Conservation (phyloP, 2,329 filamentous ascomycete genomes). For the Diaporthe sp. region DNA sequence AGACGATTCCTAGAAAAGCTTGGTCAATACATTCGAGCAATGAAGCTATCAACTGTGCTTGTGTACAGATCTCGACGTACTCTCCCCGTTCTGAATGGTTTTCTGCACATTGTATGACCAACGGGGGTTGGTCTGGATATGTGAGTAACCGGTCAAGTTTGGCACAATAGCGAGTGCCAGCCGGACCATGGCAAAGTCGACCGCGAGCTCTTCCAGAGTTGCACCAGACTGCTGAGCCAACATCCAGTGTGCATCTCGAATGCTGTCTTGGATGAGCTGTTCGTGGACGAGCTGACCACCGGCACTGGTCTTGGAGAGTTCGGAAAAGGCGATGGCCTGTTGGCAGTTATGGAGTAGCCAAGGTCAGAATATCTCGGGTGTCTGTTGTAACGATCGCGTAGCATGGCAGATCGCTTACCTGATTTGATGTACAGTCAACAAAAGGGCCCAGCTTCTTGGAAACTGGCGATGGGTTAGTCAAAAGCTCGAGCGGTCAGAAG, state of each 20-base stretch:
- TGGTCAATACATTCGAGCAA: neutral
- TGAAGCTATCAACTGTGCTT: neutral
- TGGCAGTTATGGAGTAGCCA: neutral
- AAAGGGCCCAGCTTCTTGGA: slow-evolving; percentile 62
- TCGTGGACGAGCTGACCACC: slow-evolving; percentile 55
- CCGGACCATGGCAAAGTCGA: slow-evolving; percentile 71
- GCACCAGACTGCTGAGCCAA: slow-evolving; percentile 52
- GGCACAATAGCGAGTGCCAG: slow-evolving; percentile 66
- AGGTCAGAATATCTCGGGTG: slow-evolving; percentile 19
- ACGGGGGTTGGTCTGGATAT: slow-evolving; percentile 73
- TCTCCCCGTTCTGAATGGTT: slow-evolving; percentile 64
- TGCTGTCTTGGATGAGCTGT: slow-evolving; percentile 54
- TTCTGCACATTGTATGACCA: slow-evolving; percentile 64
- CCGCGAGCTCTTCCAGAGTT: slow-evolving; percentile 62
- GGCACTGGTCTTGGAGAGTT: slow-evolving; percentile 54
- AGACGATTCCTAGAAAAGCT: slow-evolving; percentile 62
- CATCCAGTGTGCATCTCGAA: slow-evolving; percentile 51
- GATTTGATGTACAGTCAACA: slow-evolving; percentile 68
- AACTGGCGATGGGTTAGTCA: slow-evolving; percentile 51
- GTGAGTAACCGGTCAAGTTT: slow-evolving; percentile 65
- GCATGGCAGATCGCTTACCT: slow-evolving; percentile 52
- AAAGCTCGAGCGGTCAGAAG: neutral
- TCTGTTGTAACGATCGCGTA: neutral
- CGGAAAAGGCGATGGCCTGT: slow-evolving; percentile 64
- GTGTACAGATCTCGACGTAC: slow-evolving; percentile 52